Evolutionary conservation across 352 stramenopile genomes (phyloP), one percentile per base, ranked within the genome.

Genomic region (Pythium biforme): DNA sequence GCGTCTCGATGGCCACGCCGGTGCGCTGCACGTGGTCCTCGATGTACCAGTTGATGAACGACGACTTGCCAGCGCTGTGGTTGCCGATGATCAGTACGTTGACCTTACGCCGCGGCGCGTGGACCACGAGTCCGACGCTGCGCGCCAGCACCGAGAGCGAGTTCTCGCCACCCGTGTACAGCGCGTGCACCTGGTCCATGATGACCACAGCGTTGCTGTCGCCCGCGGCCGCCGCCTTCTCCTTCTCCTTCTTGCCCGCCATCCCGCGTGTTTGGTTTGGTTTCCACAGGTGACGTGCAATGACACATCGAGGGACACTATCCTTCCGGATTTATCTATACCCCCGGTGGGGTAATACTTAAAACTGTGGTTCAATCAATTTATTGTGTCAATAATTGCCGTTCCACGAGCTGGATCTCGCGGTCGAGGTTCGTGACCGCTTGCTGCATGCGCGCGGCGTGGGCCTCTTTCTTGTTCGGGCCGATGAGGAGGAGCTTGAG

Each of bases 41-140:
- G 59, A 81, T 69, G 55, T 83, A 83, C 78, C 79, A 90, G 59
- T 90, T 90, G 54, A 89, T 83, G 65, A 90, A 88, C 20, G 74
- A 85, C 34, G 79, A 89, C 62, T 90, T 90, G 34, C 81, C 81
- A 22, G 81, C 76, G 54, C 77, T 88, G 69, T 90, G 81, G 72
- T 90, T 90, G 50, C 81, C 81, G 50, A 90, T 79, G 57, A 90
- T 69, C 51, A 90, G 69, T 23, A 90, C 77, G 47, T 79, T 89
- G 15, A 86, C 78, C 37, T 87, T 88, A 58, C 85, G 82, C 11
- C 79, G 74, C 31, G 81, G 81, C 39, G 69, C 60, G 41, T 88
- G 72, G 40, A 86, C 68, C 29, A 66, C 56, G 37, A 79, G 20
- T 8, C 69, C 74, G 10, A 83, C 68, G 55, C 61, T 57, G 22